Evolutionary conservation across 2,329 filamentous ascomycete species (phyloP).

Genomic region (Dactylellina leptospora): DNA sequence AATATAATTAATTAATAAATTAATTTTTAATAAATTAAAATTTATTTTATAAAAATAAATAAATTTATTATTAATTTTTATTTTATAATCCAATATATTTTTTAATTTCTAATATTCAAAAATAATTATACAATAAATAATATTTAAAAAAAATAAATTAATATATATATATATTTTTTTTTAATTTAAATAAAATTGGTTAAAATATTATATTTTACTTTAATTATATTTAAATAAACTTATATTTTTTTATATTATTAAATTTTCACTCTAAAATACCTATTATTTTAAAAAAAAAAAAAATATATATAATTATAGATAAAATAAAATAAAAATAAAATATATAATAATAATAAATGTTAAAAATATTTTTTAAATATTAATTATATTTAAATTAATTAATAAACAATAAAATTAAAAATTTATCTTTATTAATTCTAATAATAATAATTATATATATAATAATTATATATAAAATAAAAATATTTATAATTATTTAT

Average conservation of each 20-base stretch:
- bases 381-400: neutral
- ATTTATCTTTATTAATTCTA: neutral
- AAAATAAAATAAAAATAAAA: too few relatives aligned
- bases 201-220: too few relatives aligned
- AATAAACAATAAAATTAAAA: neutral
- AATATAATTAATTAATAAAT: neutral
- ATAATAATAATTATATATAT: neutral
- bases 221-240: too few relatives aligned
- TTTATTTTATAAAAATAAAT: neutral
- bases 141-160: too few relatives aligned
- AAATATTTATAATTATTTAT: neutral
- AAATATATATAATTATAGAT: too few relatives aligned
- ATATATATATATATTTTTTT: too few relatives aligned
- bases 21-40: neutral
- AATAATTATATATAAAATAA: neutral
- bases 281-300: too few relatives aligned
- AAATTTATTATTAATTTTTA: neutral
- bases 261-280: too few relatives aligned
- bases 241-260: too few relatives aligned
- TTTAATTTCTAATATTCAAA: neutral
- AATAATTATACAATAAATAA: neutral
- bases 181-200: too few relatives aligned
- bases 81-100: neutral
- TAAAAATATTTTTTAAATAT: too few relatives aligned
- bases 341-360: too few relatives aligned